phyloP scores from a whole-genome alignment of 2,329 filamentous ascomycete species.

The Penicillium brasilianum region DNA sequence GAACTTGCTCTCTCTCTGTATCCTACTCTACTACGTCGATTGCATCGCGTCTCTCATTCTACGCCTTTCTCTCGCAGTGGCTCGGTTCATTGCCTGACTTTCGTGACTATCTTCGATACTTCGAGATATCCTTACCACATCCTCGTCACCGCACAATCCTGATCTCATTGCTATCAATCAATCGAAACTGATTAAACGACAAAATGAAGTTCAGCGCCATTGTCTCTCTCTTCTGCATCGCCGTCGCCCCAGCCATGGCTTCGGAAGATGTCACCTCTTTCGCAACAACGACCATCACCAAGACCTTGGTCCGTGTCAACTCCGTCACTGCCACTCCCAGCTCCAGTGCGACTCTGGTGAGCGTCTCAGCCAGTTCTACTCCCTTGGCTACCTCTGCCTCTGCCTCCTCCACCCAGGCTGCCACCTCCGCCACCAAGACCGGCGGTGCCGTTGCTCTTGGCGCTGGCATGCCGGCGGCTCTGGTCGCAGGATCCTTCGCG shows the following conservation, averaged over 20 bases:
- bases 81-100: constrained; percentile 11
- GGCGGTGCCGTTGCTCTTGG: constrained; percentile 29
- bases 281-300: constrained; percentile 47
- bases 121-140: neutral
- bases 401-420: constrained; percentile 19
- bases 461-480: constrained; percentile 37
- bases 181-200: constrained; percentile 7
- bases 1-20: constrained; percentile 3
- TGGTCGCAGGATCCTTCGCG: constrained; percentile 46
- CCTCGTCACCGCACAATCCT: neutral
- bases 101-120: constrained; percentile 7
- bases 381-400: constrained; percentile 19
- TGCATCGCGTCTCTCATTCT: constrained; percentile 11
- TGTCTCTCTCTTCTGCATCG: constrained; percentile 42
- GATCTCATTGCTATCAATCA: neutral
- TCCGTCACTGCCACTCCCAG: constrained; percentile 40
- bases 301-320: constrained; percentile 52
- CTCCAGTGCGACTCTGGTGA: constrained; percentile 23
- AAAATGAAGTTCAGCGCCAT: constrained; percentile 46
- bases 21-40: constrained; percentile 14
- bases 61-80: neutral
- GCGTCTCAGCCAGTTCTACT: constrained; percentile 31
- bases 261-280: constrained; percentile 37
- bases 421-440: constrained; percentile 24
- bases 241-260: constrained; percentile 38